Evolutionary conservation across 768 basidiomycete species (phyloP), one percentile per base, ranked within the genome.

Genomic region (Mrakia frigida): DNA sequence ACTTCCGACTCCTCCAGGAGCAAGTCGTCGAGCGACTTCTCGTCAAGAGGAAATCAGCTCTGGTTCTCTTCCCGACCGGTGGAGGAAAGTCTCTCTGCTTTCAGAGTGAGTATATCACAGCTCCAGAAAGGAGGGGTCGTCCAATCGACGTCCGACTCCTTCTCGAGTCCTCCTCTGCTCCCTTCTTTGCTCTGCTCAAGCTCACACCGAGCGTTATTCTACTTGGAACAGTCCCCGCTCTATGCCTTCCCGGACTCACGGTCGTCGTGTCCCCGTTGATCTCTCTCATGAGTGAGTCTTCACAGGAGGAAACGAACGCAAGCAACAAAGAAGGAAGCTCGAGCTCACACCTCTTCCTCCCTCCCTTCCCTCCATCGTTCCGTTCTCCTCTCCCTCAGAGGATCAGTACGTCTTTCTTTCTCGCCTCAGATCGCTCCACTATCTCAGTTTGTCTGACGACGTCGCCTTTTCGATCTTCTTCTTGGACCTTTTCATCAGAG

Each of bases 71-170:
- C 46, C 86, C 86, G 1, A 86, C 86, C 31, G 79, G 79, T 3
- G 73, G 84, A 14, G 85, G 85, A 5, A 85, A 85, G 79, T 84
- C 84, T 78, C 75, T 86, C 56, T 85, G 83, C 9, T 85, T 83
- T 74, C 84, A 86, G 75, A 79, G 70, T 71, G 28, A 71, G 70
- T 70, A 28, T 14, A 16, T 50, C 46, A 50, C 65, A 16, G 41
- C 41, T 67, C 33, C 6, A 21, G 31, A 16, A 23, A 65, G 10
- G 31, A 41, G n/a, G n/a, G n/a, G n/a, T n/a, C n/a, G n/a, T n/a
- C n/a, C n/a, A n/a, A n/a, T n/a, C n/a, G n/a, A n/a, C n/a, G n/a
- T 28, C 25, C 21, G 4, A 0, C n/a, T 53, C 28, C 70, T 41
- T 25, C 28, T 18, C 37, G 6, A 11, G 2, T 39, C 0, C 13